These are phyloP conservation scores for Laburnicola sp. DNA, from an alignment of 2,329 filamentous ascomycete species.

Conservation along the genomic window DNA sequence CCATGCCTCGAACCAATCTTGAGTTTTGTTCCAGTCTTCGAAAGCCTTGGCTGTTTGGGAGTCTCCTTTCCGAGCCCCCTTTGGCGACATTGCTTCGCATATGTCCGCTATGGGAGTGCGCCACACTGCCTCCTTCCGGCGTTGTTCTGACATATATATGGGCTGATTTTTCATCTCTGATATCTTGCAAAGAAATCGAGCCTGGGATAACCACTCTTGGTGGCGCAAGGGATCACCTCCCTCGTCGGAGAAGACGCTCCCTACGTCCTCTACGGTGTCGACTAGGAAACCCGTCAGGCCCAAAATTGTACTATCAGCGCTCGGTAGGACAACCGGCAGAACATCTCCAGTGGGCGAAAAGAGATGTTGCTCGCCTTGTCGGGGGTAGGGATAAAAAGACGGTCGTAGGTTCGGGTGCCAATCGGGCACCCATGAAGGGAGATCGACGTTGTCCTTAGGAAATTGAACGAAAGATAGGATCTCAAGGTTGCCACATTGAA, in stretches of 20 bases:
- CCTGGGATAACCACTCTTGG: background rate
- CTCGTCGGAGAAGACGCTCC: background rate
- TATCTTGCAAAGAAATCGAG: background rate
- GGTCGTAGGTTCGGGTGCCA: background rate
- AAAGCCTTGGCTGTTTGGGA: no score
- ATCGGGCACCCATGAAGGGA: background rate
- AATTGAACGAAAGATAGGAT: background rate
- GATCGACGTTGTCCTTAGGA: background rate
- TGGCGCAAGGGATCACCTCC: background rate
- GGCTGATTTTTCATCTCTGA: background rate
- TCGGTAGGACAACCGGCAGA: no score
- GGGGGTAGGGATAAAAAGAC: background rate
- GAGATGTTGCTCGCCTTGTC: background rate
- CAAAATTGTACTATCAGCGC: background rate
- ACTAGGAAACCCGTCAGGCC: background rate
- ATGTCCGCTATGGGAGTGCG: background rate
- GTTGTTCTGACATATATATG: background rate
- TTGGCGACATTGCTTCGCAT: background rate
- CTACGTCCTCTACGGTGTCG: background rate
- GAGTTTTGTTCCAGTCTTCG: no score
- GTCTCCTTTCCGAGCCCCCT: no score
- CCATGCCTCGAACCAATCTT: no score
- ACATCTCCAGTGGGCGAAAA: background rate
- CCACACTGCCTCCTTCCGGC: background rate
- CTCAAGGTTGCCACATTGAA: background rate